Conservation (phyloP, 2,329 filamentous ascomycete species). For the Cercospora sojina region DNA sequence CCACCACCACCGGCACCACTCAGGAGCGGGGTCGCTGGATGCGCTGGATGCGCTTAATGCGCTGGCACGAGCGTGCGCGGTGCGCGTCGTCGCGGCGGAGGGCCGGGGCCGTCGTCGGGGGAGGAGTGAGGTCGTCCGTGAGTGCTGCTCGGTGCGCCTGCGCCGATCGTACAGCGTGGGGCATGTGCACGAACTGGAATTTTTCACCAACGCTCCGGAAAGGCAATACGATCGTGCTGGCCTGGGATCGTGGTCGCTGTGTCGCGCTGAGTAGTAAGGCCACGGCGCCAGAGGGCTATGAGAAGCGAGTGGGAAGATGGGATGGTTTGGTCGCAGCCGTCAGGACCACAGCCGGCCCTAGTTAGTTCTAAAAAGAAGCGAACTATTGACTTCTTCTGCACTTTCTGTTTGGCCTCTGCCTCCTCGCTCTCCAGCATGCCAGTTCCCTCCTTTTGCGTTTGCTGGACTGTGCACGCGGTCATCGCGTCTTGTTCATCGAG, state of each 20-base stretch:
- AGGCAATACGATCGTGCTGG: neutral
- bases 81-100: neutral
- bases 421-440: neutral
- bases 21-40: neutral
- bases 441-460: neutral
- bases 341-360: neutral
- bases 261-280: neutral
- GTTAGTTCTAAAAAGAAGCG: neutral
- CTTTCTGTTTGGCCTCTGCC: neutral
- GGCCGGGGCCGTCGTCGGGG: neutral
- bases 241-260: neutral
- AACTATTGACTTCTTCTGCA: neutral
- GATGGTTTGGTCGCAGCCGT: neutral
- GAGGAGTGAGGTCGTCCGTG: neutral
- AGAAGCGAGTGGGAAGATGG: neutral
- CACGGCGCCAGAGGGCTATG: neutral
- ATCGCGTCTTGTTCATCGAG: too few relatives aligned
- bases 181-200: neutral
- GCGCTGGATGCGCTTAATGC: neutral
- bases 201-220: neutral
- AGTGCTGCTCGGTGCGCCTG: neutral
- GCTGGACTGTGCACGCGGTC: too few relatives aligned
- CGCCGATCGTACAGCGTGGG: neutral
- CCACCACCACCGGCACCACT: slow-evolving; percentile 1
- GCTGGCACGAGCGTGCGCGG: neutral